phyloP scores from a whole-genome alignment of 1,284 basidiomycete species.

The Boletellus deceptivus region DNA sequence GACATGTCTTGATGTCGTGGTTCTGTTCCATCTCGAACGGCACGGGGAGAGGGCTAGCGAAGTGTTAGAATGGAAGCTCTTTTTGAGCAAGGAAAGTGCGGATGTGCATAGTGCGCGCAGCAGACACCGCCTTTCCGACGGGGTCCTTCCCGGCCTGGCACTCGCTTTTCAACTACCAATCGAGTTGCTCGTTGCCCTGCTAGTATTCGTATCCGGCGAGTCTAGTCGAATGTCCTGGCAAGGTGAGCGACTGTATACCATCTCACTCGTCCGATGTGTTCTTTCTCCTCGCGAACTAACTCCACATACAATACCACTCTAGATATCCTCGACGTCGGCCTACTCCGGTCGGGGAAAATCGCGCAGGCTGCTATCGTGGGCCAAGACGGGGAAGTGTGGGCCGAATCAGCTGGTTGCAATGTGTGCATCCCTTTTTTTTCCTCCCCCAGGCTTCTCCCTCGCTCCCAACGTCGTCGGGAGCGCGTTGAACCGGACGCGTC shows the following conservation, averaged over 20 bases:
- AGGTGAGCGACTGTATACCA: background rate
- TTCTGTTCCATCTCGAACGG: too few species aligned
- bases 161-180: background rate
- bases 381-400: conserved; percentile 87
- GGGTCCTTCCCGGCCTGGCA: too few species aligned
- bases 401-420: conserved; percentile 67
- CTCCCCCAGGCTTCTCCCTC: too few species aligned
- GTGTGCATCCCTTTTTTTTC: conserved; percentile 46
- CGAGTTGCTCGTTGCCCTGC: background rate
- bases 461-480: background rate
- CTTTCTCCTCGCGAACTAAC: background rate
- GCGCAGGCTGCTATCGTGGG: conserved; percentile 84
- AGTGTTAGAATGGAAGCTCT: too few species aligned
- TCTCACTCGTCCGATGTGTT: background rate
- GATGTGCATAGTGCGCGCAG: too few species aligned
- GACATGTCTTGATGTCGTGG: too few species aligned
- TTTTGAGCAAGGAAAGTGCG: too few species aligned
- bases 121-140: too few species aligned
- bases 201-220: background rate
- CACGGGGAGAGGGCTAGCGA: too few species aligned
- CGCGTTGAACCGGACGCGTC: too few species aligned
- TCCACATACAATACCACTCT: background rate
- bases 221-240: background rate
- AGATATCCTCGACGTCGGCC: conserved; percentile 47
- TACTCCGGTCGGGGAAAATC: conserved; percentile 79